These are phyloP conservation scores for Inga laurina DNA, from an alignment of 306 rosid species.

Conservation along the genomic window DNA sequence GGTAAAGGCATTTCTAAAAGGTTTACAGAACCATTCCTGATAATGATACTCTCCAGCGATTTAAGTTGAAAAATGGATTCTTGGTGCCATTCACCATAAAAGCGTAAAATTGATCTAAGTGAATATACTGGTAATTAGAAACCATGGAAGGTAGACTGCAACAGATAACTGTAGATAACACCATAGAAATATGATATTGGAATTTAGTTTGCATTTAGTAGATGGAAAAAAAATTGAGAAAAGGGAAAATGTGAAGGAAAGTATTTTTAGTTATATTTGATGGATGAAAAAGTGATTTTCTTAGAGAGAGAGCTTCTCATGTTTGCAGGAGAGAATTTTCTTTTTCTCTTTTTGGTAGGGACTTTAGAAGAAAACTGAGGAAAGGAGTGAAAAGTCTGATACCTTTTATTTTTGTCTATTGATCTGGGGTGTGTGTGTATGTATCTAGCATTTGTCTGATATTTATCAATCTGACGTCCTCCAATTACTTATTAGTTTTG, in stretches of 20 bases:
- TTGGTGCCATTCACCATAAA: not conserved
- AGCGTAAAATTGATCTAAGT: not conserved
- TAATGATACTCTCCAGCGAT: not conserved
- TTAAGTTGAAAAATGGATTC: slow-evolving; percentile 13
- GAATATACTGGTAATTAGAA: slow-evolving; percentile 15
- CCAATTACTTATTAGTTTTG: slow-evolving; percentile 5
- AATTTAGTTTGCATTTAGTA: not conserved
- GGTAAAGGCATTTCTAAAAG: slow-evolving; percentile 5
- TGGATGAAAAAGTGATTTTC: not conserved
- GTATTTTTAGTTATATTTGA: not conserved
- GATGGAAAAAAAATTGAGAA: not conserved
- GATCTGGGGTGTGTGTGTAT: not conserved
- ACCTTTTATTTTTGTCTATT: not conserved
- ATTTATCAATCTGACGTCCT: not conserved
- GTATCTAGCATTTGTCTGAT: not conserved
- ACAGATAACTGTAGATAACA: slow-evolving; percentile 3
- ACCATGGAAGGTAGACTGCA: not conserved
- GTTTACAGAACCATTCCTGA: not conserved
- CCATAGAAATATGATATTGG: not conserved
- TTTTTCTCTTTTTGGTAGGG: not conserved
- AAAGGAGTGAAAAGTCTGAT: not conserved
- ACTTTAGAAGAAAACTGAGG: not conserved
- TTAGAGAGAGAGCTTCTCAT: not conserved
- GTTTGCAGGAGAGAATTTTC: not conserved
- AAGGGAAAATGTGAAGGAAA: not conserved